Conservation (phyloP, 2,329 filamentous ascomycete species). For the Alternaria sp. region DNA sequence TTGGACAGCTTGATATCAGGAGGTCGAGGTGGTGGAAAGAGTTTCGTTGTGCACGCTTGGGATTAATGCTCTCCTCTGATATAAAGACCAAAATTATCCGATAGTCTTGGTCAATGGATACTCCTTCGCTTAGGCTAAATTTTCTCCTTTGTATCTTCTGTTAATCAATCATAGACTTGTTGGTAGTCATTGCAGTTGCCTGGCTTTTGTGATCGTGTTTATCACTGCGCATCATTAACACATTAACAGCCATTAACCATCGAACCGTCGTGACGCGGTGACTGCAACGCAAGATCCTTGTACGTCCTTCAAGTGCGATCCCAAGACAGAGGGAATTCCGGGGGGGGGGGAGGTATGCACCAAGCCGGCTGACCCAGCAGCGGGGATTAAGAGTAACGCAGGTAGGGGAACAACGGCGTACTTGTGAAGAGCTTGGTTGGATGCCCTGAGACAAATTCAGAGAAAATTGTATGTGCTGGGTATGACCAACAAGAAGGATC, state of each 20-base stretch:
- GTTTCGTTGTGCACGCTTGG: background rate
- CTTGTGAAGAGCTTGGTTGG: background rate
- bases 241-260: background rate
- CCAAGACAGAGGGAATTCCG: background rate
- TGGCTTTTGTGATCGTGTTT: background rate
- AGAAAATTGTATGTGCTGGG: background rate
- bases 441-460: background rate
- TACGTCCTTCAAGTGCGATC: background rate
- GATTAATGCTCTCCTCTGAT: background rate
- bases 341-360: background rate
- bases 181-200: too few species aligned
- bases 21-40: background rate
- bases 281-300: background rate
- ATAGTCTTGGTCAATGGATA: background rate
- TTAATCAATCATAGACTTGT: background rate
- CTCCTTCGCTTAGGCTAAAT: background rate
- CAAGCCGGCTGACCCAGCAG: background rate
- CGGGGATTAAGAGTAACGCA: too few species aligned
- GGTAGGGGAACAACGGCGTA: background rate
- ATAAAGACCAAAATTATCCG: background rate
- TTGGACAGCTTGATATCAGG: background rate
- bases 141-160: background rate
- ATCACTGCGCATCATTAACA: background rate
- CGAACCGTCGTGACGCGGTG: background rate
- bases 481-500: background rate